Evolutionary conservation across 495 filamentous ascomycete species (phyloP).

Genomic region (Neohortaea acidophila): DNA sequence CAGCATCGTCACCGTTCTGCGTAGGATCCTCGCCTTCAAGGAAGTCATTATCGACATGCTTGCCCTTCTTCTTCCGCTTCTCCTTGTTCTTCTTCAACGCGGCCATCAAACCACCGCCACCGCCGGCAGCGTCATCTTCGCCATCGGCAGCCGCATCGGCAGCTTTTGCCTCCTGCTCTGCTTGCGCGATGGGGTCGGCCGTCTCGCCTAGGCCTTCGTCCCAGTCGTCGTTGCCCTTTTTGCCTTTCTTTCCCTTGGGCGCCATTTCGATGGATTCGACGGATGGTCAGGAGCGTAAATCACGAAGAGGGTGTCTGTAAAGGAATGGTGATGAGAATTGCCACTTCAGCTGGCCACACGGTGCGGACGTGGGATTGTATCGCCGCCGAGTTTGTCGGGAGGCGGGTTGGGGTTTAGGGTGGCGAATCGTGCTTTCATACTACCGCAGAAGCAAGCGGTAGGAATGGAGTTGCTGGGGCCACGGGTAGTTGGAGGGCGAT

Average conservation of each 20-base stretch:
- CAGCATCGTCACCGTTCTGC: constrained; percentile 24
- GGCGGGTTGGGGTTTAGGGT: constrained; percentile 16
- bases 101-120: constrained; percentile 63
- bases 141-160: constrained; percentile 29
- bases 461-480: constrained; percentile 3
- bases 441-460: constrained; percentile 12
- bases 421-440: constrained; percentile 16
- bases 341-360: constrained; percentile 12
- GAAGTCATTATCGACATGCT: constrained; percentile 47
- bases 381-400: constrained; percentile 10
- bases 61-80: constrained; percentile 87
- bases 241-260: constrained; percentile 86
- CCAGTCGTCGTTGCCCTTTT: constrained; percentile 78
- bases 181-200: constrained; percentile 35
- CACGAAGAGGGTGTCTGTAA: background rate
- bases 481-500: no score
- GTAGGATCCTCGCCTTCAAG: constrained; percentile 54
- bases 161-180: constrained; percentile 21
- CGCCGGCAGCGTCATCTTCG: constrained; percentile 35
- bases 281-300: background rate
- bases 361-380: constrained; percentile 1
- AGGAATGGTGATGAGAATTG: background rate
- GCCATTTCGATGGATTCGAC: constrained; percentile 41
- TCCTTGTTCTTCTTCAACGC: constrained; percentile 76
- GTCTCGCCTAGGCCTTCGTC: constrained; percentile 85